Conservation (phyloP, 129 eudicot species). For the Helianthus tuberosus region DNA sequence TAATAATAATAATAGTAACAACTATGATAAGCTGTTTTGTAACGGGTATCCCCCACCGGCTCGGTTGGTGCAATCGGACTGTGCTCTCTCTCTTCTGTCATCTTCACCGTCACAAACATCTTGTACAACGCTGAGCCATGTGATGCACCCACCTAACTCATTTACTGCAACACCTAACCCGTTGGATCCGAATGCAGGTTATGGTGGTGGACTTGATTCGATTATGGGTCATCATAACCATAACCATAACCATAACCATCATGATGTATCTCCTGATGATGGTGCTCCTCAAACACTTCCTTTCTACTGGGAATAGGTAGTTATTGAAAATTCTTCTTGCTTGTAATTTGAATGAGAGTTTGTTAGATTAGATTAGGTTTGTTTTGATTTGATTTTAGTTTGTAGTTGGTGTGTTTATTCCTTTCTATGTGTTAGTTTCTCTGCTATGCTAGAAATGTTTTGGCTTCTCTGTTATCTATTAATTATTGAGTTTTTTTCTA, state of each 20-base stretch:
- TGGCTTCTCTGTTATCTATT: not conserved
- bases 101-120: slow-evolving; percentile 53
- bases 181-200: slow-evolving; percentile 35
- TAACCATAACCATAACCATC: not conserved
- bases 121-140: slow-evolving; percentile 39
- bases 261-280: slow-evolving; percentile 36
- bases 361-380: slow-evolving; percentile 18
- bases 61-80: slow-evolving; percentile 40
- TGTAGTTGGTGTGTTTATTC: slow-evolving; percentile 7
- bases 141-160: slow-evolving; percentile 37
- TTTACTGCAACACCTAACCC: slow-evolving; percentile 32
- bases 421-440: not conserved
- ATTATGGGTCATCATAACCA: slow-evolving; percentile 37
- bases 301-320: slow-evolving; percentile 53
- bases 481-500: too few relatives aligned
- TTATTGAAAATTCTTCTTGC: slow-evolving; percentile 7
- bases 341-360: slow-evolving; percentile 7
- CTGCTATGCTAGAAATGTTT: too few relatives aligned
- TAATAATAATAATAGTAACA: slow-evolving; percentile 22
- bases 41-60: slow-evolving; percentile 40
- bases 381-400: not conserved
- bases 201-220: slow-evolving; percentile 34
- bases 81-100: slow-evolving; percentile 84
- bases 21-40: slow-evolving; percentile 41
- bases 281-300: slow-evolving; percentile 55